Conservation (phyloP, 441 rosid genomes). For the Erodium chrysanthum region DNA sequence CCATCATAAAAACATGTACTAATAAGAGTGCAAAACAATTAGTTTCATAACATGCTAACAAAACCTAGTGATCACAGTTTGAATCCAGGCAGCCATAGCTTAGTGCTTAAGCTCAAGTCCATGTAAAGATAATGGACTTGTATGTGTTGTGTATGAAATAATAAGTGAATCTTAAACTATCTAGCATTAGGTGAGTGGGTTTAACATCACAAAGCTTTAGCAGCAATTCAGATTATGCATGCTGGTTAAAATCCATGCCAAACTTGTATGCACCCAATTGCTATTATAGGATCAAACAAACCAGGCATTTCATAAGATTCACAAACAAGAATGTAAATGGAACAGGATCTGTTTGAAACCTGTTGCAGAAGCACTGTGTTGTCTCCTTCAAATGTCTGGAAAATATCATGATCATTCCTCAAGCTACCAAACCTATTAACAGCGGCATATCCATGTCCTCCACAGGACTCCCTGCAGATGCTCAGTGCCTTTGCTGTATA, state of each 20-base stretch:
- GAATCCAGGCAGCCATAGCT: neutral
- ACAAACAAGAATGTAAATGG: constrained; percentile 14
- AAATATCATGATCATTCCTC: constrained; percentile 97
- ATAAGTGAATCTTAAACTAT: neutral
- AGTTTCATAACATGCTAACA: neutral
- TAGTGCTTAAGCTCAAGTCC: neutral
- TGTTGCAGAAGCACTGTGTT: constrained; percentile 96
- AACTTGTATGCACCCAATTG: neutral
- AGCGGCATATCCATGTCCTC: constrained; percentile 99
- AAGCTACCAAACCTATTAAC: constrained; percentile 87
- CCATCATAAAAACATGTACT: neutral
- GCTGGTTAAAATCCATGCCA: neutral
- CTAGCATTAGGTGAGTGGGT: neutral
- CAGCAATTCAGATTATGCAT: neutral
- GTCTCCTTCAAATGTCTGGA: constrained; percentile 98
- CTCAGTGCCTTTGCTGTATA: constrained; percentile 81
- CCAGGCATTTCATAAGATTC: constrained; percentile 3
- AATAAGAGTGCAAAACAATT: too few relatives aligned
- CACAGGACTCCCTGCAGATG: constrained; percentile 90
- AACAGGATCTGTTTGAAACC: constrained; percentile 30
- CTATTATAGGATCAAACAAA: neutral
- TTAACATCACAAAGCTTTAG: too few relatives aligned
- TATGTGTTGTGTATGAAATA: neutral
- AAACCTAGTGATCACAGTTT: neutral
- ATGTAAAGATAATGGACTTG: neutral